A percentile compares a stretch with the other conserved stretches of the same genome.
Conservation (phyloP, 148 eudicot genomes). For the Vaccinium corymbosum region DNA sequence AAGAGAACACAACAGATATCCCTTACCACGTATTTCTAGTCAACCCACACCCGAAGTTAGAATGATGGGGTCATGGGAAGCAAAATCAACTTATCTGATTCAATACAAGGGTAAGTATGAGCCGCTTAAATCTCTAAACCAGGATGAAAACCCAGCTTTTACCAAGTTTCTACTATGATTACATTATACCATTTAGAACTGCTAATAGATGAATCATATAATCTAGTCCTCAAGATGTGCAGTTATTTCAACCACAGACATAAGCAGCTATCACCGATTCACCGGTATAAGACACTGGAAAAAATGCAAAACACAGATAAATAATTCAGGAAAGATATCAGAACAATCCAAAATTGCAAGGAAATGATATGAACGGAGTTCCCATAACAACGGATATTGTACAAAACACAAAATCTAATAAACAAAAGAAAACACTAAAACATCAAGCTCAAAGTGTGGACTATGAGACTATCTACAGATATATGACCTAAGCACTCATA, state of each 20-base stretch:
- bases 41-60: neutral
- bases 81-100: neutral
- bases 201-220: neutral
- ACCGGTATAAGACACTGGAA: neutral
- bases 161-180: neutral
- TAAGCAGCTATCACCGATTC: neutral
- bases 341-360: neutral
- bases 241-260: neutral
- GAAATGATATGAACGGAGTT: neutral
- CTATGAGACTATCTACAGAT: neutral
- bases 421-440: neutral
- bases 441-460: slow-evolving; percentile 7
- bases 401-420: neutral
- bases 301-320: neutral
- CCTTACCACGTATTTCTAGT: neutral
- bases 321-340: no score
- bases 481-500: slow-evolving; percentile 9
- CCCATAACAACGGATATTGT: neutral
- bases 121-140: neutral
- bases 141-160: neutral
- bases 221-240: neutral
- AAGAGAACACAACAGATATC: neutral
- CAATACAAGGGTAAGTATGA: neutral
- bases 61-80: neutral
- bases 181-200: neutral